A percentile compares a stretch with the other conserved stretches of the same genome.
Conservation (phyloP, 2,329 filamentous ascomycete genomes). For the Colletotrichum plurivorum region DNA sequence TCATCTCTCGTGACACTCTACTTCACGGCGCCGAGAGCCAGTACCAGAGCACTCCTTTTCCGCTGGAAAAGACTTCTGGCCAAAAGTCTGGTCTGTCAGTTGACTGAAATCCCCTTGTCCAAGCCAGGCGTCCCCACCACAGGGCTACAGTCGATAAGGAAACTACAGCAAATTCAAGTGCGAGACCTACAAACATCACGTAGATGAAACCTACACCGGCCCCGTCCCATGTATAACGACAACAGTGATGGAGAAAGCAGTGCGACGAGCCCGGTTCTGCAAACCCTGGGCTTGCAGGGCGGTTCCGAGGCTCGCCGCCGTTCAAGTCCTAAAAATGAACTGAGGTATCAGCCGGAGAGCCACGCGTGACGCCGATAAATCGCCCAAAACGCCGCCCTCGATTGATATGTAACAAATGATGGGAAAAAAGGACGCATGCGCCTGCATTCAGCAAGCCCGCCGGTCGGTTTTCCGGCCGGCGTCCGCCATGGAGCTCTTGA, state of each 20-base stretch:
- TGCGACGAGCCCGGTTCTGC: not conserved
- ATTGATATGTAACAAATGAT: slow-evolving; percentile 14
- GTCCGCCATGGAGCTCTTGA: not conserved
- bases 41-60: not conserved
- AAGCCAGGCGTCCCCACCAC: not conserved
- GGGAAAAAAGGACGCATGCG: not conserved
- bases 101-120: not conserved
- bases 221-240: not conserved
- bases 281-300: not conserved
- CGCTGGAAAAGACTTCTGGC: too few relatives aligned
- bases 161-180: not conserved
- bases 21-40: not conserved
- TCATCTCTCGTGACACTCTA: slow-evolving; percentile 5
- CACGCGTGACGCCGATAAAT: slow-evolving; percentile 38
- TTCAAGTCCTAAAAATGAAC: slow-evolving; percentile 8
- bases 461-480: not conserved
- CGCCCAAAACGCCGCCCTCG: slow-evolving; percentile 41
- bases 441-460: not conserved
- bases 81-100: too few relatives aligned
- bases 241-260: not conserved
- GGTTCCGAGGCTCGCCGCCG: not conserved
- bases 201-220: not conserved
- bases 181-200: not conserved
- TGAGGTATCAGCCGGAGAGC: slow-evolving; percentile 39
- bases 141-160: not conserved